Evolutionary conservation across 108 stramenopile genomes (phyloP).

Genomic region (Stephanodiscus minutulus): DNA sequence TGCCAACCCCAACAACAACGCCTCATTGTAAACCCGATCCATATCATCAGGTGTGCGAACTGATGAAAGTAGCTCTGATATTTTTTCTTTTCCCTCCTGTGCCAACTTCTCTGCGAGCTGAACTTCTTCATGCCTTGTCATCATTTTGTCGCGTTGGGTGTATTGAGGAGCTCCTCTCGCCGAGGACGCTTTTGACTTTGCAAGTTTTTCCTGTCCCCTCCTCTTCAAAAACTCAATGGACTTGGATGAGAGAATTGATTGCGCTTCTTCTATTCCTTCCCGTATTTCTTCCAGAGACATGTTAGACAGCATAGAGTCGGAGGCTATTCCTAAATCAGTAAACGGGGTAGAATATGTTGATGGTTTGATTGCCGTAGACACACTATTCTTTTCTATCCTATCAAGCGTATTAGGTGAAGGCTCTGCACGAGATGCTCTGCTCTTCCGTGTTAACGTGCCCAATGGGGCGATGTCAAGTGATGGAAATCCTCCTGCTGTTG

Average conservation of each 20-base stretch:
- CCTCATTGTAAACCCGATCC: slow-evolving; percentile 65
- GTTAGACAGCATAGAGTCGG: slow-evolving; percentile 61
- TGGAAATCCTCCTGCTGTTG: slow-evolving; percentile 50
- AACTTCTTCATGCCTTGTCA: slow-evolving; percentile 16
- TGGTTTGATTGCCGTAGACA: slow-evolving; percentile 7
- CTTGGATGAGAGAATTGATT: slow-evolving; percentile 67
- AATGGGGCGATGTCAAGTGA: slow-evolving; percentile 48
- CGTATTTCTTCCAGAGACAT: slow-evolving; percentile 75
- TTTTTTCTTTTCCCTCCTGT: slow-evolving; percentile 58
- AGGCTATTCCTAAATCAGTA: slow-evolving; percentile 31
- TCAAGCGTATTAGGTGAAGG: slow-evolving; percentile 6
- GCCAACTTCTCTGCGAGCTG: slow-evolving; percentile 35
- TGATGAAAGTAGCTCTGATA: slow-evolving; percentile 64
- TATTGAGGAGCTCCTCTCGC: not conserved
- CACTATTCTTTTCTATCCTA: not conserved
- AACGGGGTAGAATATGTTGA: not conserved
- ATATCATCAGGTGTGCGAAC: slow-evolving; percentile 75
- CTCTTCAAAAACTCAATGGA: slow-evolving; percentile 65
- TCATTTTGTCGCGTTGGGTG: not conserved
- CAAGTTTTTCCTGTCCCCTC: slow-evolving; percentile 42
- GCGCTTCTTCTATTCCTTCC: slow-evolving; percentile 57
- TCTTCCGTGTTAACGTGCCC: slow-evolving; percentile 46
- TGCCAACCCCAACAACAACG: slow-evolving; percentile 45
- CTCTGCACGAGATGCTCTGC: slow-evolving; percentile 7
- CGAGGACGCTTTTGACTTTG: slow-evolving; percentile 15